Evolutionary conservation across 129 eudicot genomes (phyloP).

Genomic region (Rutidosis leptorrhynchoides): DNA sequence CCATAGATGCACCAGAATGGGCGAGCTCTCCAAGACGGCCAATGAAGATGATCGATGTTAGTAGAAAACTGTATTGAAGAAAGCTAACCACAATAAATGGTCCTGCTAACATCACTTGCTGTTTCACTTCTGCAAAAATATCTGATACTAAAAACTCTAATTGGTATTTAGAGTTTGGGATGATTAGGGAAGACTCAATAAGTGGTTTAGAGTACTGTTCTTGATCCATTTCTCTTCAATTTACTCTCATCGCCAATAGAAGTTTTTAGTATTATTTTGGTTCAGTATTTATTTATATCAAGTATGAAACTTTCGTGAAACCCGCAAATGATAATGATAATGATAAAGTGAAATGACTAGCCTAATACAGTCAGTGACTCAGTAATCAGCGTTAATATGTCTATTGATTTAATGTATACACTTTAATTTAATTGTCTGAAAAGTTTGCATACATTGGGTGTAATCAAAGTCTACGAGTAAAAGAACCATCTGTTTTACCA

Average conservation of each 20-base stretch:
- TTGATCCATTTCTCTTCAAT: slow-evolving; percentile 23
- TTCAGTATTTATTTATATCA: neutral
- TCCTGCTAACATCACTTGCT: slow-evolving; percentile 32
- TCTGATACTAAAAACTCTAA: slow-evolving; percentile 5
- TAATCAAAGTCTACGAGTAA: slow-evolving; percentile 26
- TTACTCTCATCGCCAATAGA: neutral
- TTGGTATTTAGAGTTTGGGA: slow-evolving; percentile 12
- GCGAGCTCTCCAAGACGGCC: slow-evolving; percentile 40
- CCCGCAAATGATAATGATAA: neutral
- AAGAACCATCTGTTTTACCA: neutral
- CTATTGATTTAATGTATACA: neutral
- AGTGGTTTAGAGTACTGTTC: slow-evolving; percentile 26
- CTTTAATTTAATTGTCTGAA: slow-evolving; percentile 4
- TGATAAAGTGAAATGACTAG: neutral
- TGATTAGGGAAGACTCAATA: slow-evolving; percentile 21
- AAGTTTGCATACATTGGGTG: slow-evolving; percentile 1
- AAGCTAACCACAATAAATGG: slow-evolving; percentile 37
- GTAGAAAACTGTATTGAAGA: slow-evolving; percentile 31
- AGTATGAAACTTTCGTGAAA: slow-evolving; percentile 10
- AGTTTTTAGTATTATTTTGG: neutral
- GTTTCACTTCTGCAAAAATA: slow-evolving; percentile 26
- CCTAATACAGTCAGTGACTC: neutral
- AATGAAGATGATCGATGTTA: slow-evolving; percentile 34
- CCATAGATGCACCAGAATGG: slow-evolving; percentile 38
- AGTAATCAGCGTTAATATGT: neutral